Conservation (phyloP, 805 yeast genomes). For the Candida nitratophila region DNA sequence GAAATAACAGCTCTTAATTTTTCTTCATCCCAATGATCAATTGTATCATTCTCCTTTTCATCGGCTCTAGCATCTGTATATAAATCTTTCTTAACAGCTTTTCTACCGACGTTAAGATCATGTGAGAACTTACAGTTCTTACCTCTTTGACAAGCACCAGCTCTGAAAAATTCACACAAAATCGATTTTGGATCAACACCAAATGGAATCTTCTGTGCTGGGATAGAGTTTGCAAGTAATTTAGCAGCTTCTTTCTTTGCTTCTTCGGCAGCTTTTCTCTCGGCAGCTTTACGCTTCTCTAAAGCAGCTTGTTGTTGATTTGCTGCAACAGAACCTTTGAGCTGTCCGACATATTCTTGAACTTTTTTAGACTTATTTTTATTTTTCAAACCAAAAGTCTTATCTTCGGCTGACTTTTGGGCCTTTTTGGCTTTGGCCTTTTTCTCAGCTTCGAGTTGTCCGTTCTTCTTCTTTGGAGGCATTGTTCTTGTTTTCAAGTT, state of each 20-base stretch:
- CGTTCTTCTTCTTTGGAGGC: constrained; percentile 68
- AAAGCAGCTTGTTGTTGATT: constrained; percentile 37
- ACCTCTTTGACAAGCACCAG: constrained; percentile 78
- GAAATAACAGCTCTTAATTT: constrained; percentile 78
- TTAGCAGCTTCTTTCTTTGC: constrained; percentile 86
- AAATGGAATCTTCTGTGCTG: constrained; percentile 81
- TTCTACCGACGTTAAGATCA: constrained; percentile 78
- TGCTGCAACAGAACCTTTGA: constrained; percentile 52
- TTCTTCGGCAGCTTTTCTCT: constrained; percentile 84
- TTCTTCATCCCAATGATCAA: constrained; percentile 97
- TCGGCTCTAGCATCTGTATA: constrained; percentile 80
- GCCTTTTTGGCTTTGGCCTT: constrained; percentile 56
- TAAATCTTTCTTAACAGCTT: constrained; percentile 82
- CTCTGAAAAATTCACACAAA: constrained; percentile 82
- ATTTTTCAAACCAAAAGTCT: constrained; percentile 93
- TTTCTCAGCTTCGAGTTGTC: constrained; percentile 47
- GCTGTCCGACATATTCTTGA: constrained; percentile 63
- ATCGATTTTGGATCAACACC: constrained; percentile 97
- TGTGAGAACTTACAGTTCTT: constrained; percentile 89
- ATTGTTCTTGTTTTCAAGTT: too few relatives aligned
- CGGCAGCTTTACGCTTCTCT: constrained; percentile 70
- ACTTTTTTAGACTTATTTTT: constrained; percentile 92
- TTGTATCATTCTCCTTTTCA: constrained; percentile 67
- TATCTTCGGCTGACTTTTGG: constrained; percentile 66
- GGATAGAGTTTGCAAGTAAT: constrained; percentile 57